Base-by-base conservation (phyloP, 2,329 filamentous ascomycete species). In the Fusarium drepaniforme region DNA sequence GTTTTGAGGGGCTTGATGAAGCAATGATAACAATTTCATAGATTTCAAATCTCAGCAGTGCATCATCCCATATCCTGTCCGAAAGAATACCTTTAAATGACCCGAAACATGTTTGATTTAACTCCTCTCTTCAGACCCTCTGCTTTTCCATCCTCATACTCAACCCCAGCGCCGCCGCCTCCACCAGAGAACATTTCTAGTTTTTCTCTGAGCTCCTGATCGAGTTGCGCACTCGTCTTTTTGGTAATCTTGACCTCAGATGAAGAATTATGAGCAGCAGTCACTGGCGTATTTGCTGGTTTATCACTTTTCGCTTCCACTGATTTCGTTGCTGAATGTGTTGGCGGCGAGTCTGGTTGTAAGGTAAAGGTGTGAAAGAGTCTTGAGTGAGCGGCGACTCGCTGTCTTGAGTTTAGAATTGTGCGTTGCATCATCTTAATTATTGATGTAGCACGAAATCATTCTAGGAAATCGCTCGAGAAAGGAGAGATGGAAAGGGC, bases 21-120 rank as follows among this genome's bases (percentile, higher is more conserved):
- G 49, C 49, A 53, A 53, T 33, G 28, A 33, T 33, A 35, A 56
- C 51, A 56, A 56, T 56, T 56, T 21, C 28, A 56, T 56, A 56
- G 28, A 56, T 21, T 56, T 35, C 28, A 56, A 56, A 33, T 56
- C 21, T 18, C 12, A 56, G 28, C 28, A 9, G 28, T 15, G 12
- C 28, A 21, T 56, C 42, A 37, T 16, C 35, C 35, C 13, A 15
- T 37, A 16, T 6, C 2, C 13, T 7, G 12, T 7, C 13, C 12
- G 3, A 37, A 2, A 37, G 0, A 46, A 8, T 46, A 13, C 46
- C 49, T 9, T 62, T n/a, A 77, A 23, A 94, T 94, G 70, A 93
- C 89, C 18, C 93, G 86, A 80, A 95, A 95, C 93, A 95, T 95
- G 77, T 95, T 95, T 63, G 92, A 90, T 80, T 88, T 91, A 13